A percentile compares a stretch with the other conserved stretches of the same genome.
These are phyloP conservation scores for Pythium utonaiense DNA, from an alignment of 352 stramenopile species.

Conservation along the genomic window DNA sequence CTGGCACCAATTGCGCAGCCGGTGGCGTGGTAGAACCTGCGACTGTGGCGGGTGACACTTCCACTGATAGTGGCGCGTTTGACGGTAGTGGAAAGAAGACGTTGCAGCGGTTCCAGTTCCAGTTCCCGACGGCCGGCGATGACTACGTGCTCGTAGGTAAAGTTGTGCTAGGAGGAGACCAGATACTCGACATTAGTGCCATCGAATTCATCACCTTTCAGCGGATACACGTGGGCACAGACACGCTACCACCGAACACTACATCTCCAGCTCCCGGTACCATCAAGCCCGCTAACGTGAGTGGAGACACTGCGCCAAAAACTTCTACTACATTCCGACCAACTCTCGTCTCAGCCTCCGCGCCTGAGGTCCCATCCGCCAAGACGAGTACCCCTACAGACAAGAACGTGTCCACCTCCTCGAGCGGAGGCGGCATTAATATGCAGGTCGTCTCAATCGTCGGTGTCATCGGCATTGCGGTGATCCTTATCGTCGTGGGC, in stretches of 20 bases:
- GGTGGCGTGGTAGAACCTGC: conserved; percentile 20
- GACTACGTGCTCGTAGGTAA: conserved; percentile 65
- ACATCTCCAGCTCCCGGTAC: not conserved
- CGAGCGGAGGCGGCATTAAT: not conserved
- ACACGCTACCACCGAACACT: not conserved
- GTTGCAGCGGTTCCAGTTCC: conserved; percentile 48
- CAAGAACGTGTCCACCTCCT: not conserved
- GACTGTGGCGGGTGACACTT: conserved; percentile 24
- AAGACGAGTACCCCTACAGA: not conserved
- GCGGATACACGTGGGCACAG: conserved; percentile 1
- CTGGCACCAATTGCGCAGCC: conserved; percentile 54
- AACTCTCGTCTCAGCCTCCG: not conserved
- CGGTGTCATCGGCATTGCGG: conserved; percentile 1
- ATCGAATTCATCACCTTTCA: conserved; percentile 63
- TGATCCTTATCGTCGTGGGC: conserved; percentile 5
- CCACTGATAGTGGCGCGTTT: conserved; percentile 39
- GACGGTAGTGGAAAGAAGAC: conserved; percentile 40
- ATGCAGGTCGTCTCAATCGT: conserved; percentile 8
- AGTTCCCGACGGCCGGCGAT: conserved; percentile 31
- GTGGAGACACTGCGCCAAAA: not conserved
- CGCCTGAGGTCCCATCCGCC: not conserved
- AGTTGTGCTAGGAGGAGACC: conserved; percentile 42
- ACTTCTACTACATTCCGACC: not conserved
- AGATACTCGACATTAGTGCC: conserved; percentile 39
- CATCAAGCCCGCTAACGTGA: not conserved